Base-by-base conservation (phyloP, 2,329 filamentous ascomycete genomes). In the Paraphaeosphaeria minitans region DNA sequence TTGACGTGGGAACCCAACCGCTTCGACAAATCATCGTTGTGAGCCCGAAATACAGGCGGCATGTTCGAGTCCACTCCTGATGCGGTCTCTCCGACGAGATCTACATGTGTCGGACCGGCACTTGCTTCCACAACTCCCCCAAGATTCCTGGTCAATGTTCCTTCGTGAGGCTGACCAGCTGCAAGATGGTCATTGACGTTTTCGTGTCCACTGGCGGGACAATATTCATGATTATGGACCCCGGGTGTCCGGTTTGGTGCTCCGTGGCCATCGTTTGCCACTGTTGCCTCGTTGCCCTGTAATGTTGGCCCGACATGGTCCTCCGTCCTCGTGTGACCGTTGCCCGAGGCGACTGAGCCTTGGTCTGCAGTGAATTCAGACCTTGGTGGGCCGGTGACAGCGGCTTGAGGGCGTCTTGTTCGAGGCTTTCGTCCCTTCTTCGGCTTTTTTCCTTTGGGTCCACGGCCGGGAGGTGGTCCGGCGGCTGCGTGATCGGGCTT, bases 361-460 rank as follows among this genome's bases (percentile, higher is more conserved):
- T 13, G 19, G 12, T 22, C 24, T 14, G 13, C n/a, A 27, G 2
- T 45, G 6, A n/a, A 16, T 7, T n/a, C 19, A 9, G 27, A 5
- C n/a, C 12, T 35, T 27, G 19, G 27, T 13, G 27, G 27, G 19
- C 16, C 24, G 21, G 41, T 4, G 4, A n/a, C 13, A 35, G 51
- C 4, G n/a, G 39, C 4, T 46, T 35, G n/a, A 14, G 19, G n/a
- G 29, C 19, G 39, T 8, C 13, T 27, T 12, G 10, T n/a, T 19
- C 22, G 37, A 3, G 29, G n/a, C 12, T 45, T 53, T n/a, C 29
- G 41, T 45, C 51, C 41, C 41, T 53, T 53, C 41, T 45, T 53
- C 29, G 29, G 1, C 41, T 45, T 53, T 19, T 46, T 46, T 24
- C 9, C 27, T 12, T 53, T 53, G 7, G 27, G 4, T 2, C 27